phyloP scores from a whole-genome alignment of 192 early-diverging fungal species.

The Coemansia sp. region DNA sequence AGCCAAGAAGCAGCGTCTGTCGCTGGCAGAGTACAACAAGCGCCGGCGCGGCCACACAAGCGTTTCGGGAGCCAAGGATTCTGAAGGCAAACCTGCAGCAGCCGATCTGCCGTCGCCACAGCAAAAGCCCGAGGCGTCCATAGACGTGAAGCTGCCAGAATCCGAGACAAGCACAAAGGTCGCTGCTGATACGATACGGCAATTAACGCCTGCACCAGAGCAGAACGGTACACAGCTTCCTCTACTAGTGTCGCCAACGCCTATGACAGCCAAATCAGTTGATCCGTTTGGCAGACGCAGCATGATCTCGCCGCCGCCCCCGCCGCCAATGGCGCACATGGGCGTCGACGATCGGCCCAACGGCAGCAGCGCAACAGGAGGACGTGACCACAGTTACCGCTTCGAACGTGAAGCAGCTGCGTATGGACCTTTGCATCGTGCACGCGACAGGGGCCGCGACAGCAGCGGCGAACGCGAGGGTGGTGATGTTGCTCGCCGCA shows the following conservation, averaged over 20 bases:
- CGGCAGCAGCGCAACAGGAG: neutral
- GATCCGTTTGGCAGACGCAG: neutral
- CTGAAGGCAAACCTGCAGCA: conserved; percentile 2
- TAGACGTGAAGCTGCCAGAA: neutral
- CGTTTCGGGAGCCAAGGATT: conserved; percentile 9
- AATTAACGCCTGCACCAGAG: neutral
- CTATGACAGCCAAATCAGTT: neutral
- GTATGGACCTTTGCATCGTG: conserved; percentile 10
- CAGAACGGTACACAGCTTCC: neutral
- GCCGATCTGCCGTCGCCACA: neutral
- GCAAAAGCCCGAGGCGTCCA: neutral
- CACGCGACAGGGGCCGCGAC: conserved; percentile 11
- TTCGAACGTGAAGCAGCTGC: conserved; percentile 14
- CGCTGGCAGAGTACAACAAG: conserved; percentile 52
- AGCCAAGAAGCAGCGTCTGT: conserved; percentile 49
- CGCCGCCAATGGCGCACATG: conserved; percentile 1
- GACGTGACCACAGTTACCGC: conserved; percentile 9
- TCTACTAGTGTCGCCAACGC: neutral
- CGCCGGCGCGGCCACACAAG: conserved; percentile 31
- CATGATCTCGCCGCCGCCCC: conserved; percentile 4
- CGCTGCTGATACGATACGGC: neutral
- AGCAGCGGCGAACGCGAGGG: conserved; percentile 32
- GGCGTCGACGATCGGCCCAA: neutral
- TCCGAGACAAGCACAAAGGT: neutral
- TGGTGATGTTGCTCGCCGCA: conserved; percentile 26